Evolutionary conservation across 352 stramenopile genomes (phyloP).

Genomic region (Thalassiosira ordinaria): DNA sequence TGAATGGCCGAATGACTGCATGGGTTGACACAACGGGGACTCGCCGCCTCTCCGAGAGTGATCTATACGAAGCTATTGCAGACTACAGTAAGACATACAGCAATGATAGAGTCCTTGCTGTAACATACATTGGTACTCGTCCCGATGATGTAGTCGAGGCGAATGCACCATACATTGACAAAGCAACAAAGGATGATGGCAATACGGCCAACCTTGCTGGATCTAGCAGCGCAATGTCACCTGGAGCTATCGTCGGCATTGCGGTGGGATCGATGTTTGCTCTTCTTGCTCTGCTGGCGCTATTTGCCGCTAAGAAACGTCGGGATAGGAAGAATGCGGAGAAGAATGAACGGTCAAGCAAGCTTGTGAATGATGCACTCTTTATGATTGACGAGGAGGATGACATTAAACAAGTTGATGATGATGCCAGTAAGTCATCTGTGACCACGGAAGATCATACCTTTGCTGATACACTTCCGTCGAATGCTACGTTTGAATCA

Average conservation of each 20-base stretch:
- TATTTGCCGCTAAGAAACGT: conserved; percentile 2
- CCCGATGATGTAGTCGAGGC: neutral
- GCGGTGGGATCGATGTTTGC: neutral
- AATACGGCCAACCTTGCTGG: neutral
- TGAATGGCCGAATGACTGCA: conserved; percentile 28
- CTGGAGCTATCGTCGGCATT: conserved; percentile 9
- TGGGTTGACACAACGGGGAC: neutral
- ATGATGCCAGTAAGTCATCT: neutral
- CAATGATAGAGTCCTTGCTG: conserved; percentile 7
- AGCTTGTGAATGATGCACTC: neutral
- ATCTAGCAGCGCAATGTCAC: neutral
- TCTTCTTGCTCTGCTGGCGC: conserved; percentile 2
- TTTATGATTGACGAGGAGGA: neutral
- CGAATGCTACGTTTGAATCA: conserved; percentile 11
- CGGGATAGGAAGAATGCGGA: conserved; percentile 1
- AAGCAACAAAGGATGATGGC: neutral
- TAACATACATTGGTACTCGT: conserved; percentile 20
- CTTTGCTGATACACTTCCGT: neutral
- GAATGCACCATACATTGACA: neutral
- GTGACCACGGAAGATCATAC: conserved; percentile 12
- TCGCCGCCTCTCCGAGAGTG: neutral
- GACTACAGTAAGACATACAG: conserved; percentile 15
- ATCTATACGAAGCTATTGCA: conserved; percentile 17
- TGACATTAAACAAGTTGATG: neutral
- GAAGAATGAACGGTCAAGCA: neutral